Evolutionary conservation across 2,329 filamentous ascomycete genomes (phyloP).

Genomic region (Elsinoe necatrix): DNA sequence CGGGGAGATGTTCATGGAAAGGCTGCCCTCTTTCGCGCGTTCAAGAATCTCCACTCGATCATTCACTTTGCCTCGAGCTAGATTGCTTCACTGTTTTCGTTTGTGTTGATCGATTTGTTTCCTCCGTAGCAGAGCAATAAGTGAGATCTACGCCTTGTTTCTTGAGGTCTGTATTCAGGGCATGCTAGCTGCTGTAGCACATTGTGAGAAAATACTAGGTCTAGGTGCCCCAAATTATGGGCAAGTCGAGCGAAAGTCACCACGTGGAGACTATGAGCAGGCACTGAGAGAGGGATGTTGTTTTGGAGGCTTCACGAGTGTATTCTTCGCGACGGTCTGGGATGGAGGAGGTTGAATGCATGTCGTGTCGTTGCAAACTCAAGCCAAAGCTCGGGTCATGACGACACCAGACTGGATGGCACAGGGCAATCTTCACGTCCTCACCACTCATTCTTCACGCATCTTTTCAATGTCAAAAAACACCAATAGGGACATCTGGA

Average conservation of each 20-base stretch:
- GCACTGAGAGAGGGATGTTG: too few species aligned
- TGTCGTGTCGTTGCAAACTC: not conserved
- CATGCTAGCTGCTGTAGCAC: not conserved
- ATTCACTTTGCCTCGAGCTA: too few species aligned
- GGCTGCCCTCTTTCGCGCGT: not conserved
- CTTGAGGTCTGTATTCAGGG: not conserved
- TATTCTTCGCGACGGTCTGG: not conserved
- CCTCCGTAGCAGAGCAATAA: too few species aligned
- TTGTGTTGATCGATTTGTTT: too few species aligned
- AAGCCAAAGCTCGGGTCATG: not conserved
- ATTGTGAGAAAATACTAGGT: not conserved
- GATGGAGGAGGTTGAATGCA: not conserved
- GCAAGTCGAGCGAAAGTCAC: too few species aligned
- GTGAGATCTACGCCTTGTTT: not conserved
- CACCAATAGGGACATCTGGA: slow-evolving; percentile 48
- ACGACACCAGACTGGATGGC: not conserved
- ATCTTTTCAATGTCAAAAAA: slow-evolving; percentile 37
- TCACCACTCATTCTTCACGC: not conserved
- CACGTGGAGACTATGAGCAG: too few species aligned
- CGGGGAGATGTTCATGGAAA: not conserved
- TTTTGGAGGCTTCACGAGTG: too few species aligned
- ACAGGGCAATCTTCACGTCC: not conserved
- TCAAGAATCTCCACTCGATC: not conserved
- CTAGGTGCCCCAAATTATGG: too few species aligned
- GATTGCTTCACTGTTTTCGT: too few species aligned